Evolutionary conservation across 208 protist species (phyloP).

Genomic region (Leishmania tarentolae): DNA sequence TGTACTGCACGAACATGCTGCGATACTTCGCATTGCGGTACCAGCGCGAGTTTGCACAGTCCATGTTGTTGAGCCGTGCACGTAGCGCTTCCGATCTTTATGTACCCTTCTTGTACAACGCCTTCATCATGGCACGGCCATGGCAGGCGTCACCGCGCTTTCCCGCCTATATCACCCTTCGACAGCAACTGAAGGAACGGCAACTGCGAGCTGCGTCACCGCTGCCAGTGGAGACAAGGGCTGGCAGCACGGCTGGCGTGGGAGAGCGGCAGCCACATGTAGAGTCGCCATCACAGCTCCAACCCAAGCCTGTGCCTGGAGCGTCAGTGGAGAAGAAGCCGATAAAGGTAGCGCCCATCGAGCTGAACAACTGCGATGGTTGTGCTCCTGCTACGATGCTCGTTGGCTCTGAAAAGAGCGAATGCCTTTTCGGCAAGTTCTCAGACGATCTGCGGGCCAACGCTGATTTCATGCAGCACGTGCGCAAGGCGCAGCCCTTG

Average conservation of each 20-base stretch:
- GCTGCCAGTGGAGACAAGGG: not conserved
- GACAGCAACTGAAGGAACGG: not conserved
- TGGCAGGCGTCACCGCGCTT: slow-evolving; percentile 60
- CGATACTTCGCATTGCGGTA: slow-evolving; percentile 44
- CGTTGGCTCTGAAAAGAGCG: slow-evolving; percentile 9
- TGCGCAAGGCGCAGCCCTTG: slow-evolving; percentile 23
- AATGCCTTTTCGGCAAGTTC: slow-evolving; percentile 37
- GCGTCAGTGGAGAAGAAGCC: not conserved
- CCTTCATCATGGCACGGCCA: slow-evolving; percentile 61
- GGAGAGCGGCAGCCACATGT: not conserved
- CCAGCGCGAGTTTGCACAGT: slow-evolving; percentile 41
- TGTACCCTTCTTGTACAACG: slow-evolving; percentile 69
- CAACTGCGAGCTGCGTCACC: not conserved
- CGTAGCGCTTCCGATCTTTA: slow-evolving; percentile 42
- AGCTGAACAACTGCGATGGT: slow-evolving; percentile 56
- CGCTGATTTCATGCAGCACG: slow-evolving; percentile 1
- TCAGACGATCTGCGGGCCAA: slow-evolving; percentile 28
- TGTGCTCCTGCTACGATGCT: slow-evolving; percentile 47
- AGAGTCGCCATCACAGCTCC: not conserved
- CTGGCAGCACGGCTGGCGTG: not conserved
- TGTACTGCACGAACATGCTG: slow-evolving; percentile 70
- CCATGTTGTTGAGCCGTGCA: slow-evolving; percentile 26
- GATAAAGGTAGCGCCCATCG: slow-evolving; percentile 21
- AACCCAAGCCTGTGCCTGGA: not conserved
- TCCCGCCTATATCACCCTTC: slow-evolving; percentile 32